A percentile compares a stretch with the other conserved stretches of the same genome.
Conservation (phyloP, 2,329 filamentous ascomycete genomes). For the Pleurostoma richardsiae region DNA sequence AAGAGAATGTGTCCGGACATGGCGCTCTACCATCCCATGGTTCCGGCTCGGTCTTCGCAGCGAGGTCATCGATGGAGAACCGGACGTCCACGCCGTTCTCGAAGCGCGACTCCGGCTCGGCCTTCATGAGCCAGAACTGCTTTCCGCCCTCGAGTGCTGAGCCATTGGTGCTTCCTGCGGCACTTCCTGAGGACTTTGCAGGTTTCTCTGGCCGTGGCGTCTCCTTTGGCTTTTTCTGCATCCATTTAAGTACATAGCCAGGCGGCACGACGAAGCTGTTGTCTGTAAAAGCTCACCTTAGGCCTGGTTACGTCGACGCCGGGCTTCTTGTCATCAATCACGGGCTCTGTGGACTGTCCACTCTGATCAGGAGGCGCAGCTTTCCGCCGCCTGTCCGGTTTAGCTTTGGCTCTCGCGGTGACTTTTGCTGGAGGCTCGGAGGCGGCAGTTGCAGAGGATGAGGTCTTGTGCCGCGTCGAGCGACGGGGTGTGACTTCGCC, state of each 20-base stretch:
- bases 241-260: neutral
- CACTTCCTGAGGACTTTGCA: neutral
- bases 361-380: neutral
- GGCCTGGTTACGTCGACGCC: too few relatives aligned
- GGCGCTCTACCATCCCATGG: conserved; percentile 75
- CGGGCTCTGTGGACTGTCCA: too few relatives aligned
- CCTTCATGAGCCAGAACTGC: conserved; percentile 77
- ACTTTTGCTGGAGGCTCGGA: neutral
- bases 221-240: neutral
- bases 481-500: conserved; percentile 5
- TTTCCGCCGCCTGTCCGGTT: neutral
- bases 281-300: too few relatives aligned
- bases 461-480: conserved; percentile 8
- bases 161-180: neutral
- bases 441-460: neutral
- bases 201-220: neutral
- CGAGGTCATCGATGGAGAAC: conserved; percentile 91
- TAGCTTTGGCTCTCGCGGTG: neutral
- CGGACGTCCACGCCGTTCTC: conserved; percentile 85
- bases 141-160: conserved; percentile 5
- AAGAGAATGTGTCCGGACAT: too few relatives aligned
- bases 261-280: too few relatives aligned
- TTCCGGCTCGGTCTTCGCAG: conserved; percentile 67
- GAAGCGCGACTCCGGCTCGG: conserved; percentile 79
- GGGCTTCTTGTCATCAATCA: too few relatives aligned